A percentile compares a stretch with the other conserved stretches of the same genome.
phyloP scores from a whole-genome alignment of 1,284 basidiomycete genomes.

The Apiotrichum sp. region DNA sequence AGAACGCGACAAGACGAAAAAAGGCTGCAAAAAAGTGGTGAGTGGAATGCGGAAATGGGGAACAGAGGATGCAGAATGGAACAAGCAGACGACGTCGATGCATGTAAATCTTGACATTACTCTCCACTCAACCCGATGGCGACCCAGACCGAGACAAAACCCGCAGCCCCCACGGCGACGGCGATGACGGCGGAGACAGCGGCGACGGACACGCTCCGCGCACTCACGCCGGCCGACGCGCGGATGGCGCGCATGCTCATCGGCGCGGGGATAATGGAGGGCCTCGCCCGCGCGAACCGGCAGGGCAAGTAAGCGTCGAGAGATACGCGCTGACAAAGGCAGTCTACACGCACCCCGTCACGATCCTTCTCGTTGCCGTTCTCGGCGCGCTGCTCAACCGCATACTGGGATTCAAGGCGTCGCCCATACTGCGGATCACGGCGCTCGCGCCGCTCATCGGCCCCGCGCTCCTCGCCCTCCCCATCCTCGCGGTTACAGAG shows the following conservation, averaged over 20 bases:
- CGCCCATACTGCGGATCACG: constrained; percentile 43
- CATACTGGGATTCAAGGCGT: constrained; percentile 62
- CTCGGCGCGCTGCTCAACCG: constrained; percentile 58
- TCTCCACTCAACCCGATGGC: no score
- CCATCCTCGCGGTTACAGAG: constrained; percentile 62
- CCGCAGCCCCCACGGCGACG: no score
- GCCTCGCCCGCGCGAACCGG: constrained; percentile 62
- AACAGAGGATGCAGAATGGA: no score
- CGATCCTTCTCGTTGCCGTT: constrained; percentile 57
- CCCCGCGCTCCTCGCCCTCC: constrained; percentile 59
- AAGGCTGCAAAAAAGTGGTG: no score
- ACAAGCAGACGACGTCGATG: no score
- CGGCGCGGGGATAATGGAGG: constrained; percentile 64
- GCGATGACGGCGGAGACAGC: neutral
- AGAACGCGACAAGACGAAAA: no score
- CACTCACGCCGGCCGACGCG: constrained; percentile 53
- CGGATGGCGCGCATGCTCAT: constrained; percentile 60
- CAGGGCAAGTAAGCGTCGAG: constrained; percentile 55
- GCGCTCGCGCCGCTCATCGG: constrained; percentile 60
- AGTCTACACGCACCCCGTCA: constrained; percentile 51
- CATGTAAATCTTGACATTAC: no score
- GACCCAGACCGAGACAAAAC: neutral
- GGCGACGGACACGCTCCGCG: no score
- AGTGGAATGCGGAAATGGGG: no score
- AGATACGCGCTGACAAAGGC: no score